Conservation (phyloP, 192 early-diverging fungal genomes). For the Coemansia sp. region DNA sequence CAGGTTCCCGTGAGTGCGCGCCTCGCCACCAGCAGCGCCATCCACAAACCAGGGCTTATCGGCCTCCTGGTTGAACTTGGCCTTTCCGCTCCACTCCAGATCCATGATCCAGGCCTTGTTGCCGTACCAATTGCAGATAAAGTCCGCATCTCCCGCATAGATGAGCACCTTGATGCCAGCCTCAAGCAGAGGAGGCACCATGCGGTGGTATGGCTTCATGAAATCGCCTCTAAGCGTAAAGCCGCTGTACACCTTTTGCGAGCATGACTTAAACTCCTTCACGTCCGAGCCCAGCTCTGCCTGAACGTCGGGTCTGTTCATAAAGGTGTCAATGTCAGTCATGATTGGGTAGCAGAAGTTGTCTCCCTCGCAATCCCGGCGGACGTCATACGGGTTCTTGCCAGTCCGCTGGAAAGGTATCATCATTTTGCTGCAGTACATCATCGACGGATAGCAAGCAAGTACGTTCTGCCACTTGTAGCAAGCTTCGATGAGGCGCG, state of each 20-base stretch:
- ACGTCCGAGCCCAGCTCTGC: conserved; percentile 72
- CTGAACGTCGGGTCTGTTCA: conserved; percentile 78
- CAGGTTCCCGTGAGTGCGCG: conserved; percentile 67
- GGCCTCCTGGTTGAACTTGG: conserved; percentile 63
- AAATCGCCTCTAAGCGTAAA: conserved; percentile 86
- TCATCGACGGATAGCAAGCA: conserved; percentile 76
- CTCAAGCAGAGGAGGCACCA: conserved; percentile 71
- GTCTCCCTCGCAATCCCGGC: conserved; percentile 77
- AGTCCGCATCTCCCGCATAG: conserved; percentile 93
- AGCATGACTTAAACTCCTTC: conserved; percentile 75
- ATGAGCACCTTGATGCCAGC: conserved; percentile 80
- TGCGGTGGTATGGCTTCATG: conserved; percentile 77
- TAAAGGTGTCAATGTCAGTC: conserved; percentile 71
- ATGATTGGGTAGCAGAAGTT: conserved; percentile 88
- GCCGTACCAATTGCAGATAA: conserved; percentile 86
- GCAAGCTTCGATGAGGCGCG: conserved; percentile 72
- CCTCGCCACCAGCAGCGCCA: conserved; percentile 62
- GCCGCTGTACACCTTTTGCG: conserved; percentile 73
- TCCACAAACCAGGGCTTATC: conserved; percentile 73
- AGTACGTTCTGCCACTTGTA: conserved; percentile 78
- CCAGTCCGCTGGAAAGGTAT: conserved; percentile 76
- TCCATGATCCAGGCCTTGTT: conserved; percentile 90
- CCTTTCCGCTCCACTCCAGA: conserved; percentile 79
- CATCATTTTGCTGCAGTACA: conserved; percentile 88
- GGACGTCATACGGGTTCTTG: conserved; percentile 92